Evolutionary conservation across 805 yeast species (phyloP).

Genomic region (Nematodospora valgi): DNA sequence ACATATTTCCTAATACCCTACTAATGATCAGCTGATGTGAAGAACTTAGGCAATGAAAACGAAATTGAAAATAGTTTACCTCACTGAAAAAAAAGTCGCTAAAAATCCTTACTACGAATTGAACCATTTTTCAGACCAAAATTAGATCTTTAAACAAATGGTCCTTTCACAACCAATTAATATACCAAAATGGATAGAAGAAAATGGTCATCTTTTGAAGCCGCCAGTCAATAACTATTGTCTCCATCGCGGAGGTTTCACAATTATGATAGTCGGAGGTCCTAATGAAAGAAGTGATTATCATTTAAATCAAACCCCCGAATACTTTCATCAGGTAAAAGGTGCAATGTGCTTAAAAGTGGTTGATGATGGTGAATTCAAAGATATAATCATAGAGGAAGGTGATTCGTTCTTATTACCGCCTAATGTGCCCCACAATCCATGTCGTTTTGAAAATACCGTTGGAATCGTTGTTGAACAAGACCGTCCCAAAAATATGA

Average conservation of each 20-base stretch:
- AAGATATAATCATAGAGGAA: conserved; percentile 70
- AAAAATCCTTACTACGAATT: too few species aligned
- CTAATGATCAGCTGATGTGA: too few species aligned
- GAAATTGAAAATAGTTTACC: too few species aligned
- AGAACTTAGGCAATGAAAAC: too few species aligned
- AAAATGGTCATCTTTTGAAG: conserved; percentile 68
- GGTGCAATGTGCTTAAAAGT: conserved; percentile 84
- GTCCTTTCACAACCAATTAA: conserved; percentile 72
- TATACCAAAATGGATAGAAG: conserved; percentile 75
- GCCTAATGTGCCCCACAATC: conserved; percentile 82
- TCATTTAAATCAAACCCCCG: conserved; percentile 92
- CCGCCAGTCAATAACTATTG: conserved; percentile 94
- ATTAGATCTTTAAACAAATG: too few species aligned
- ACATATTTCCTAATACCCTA: too few species aligned
- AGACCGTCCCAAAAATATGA: conserved; percentile 70
- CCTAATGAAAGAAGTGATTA: conserved; percentile 93
- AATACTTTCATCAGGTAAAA: conserved; percentile 84
- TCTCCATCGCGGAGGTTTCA: conserved; percentile 86
- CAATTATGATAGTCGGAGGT: conserved; percentile 95
- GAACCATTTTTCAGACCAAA: too few species aligned
- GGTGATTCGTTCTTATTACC: conserved; percentile 90
- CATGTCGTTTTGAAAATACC: conserved; percentile 80
- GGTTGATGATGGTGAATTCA: conserved; percentile 67
- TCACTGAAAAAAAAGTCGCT: too few species aligned
- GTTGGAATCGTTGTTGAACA: conserved; percentile 91